phyloP scores from a whole-genome alignment of 352 stramenopile genomes.

The Phytopythium montanum region DNA sequence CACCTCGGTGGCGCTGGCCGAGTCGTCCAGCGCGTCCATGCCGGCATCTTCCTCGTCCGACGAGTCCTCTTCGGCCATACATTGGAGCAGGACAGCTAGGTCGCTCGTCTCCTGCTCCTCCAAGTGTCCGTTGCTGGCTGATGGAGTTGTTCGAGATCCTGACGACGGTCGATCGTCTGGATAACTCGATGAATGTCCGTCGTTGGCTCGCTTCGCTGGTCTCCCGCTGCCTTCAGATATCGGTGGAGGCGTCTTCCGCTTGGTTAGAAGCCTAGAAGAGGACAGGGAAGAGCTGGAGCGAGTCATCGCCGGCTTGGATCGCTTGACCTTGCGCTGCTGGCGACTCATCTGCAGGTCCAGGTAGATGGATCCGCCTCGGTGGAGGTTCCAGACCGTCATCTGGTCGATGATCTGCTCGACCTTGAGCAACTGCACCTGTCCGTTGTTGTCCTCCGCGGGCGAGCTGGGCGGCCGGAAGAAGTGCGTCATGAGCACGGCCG shows the following conservation, averaged over 20 bases:
- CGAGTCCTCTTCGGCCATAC: conserved; percentile 28
- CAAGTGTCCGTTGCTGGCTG: conserved; percentile 19
- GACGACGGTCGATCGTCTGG: conserved; percentile 4
- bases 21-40: conserved; percentile 55
- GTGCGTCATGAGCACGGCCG: conserved; percentile 76
- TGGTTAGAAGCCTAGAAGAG: background rate
- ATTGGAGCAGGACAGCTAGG: conserved; percentile 6
- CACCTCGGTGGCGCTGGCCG: conserved; percentile 72
- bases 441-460: conserved; percentile 63
- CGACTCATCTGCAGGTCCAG: conserved; percentile 86
- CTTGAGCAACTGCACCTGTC: conserved; percentile 81
- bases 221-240: background rate
- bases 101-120: conserved; percentile 13
- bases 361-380: conserved; percentile 83
- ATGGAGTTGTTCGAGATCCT: background rate
- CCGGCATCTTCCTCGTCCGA: conserved; percentile 64
- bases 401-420: conserved; percentile 87
- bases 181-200: background rate
- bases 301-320: conserved; percentile 32
- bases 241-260: conserved; percentile 6
- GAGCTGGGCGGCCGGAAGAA: conserved; percentile 76
- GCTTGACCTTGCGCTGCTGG: conserved; percentile 80
- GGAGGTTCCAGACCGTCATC: conserved; percentile 84
- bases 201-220: conserved; percentile 2
- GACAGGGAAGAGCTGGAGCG: conserved; percentile 1